Base-by-base conservation (phyloP, 2,329 filamentous ascomycete species). In the Aurifilum marmelostoma region DNA sequence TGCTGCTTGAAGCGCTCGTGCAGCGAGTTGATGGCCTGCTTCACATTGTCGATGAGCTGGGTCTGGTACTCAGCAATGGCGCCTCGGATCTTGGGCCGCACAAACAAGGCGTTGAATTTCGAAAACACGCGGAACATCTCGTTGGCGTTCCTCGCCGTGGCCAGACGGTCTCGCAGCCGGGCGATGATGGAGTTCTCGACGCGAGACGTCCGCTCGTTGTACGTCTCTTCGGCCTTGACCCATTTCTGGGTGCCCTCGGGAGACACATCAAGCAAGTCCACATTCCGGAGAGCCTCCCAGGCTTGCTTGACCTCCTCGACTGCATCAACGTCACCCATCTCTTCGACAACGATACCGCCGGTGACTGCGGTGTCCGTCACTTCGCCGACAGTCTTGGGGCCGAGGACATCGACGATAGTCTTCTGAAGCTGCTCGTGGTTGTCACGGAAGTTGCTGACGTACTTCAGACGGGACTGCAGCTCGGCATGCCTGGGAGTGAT, bases 121-220 rank as follows among this genome's bases (percentile, higher is more conserved):
- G 96, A 98, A 79, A 99, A 99, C 71, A 99, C 96, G 67, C 97
- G 92, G 80, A 99, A 99, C 96, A 99, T 99, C 81, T 99, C 97
- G 77, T 97, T 98, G 54, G 96, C 96, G 71, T 94, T 97, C 84
- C 97, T 97, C 16, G 96, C 95, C 8, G 94, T 97, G 18, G 94
- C 96, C 67, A 99, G 86, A 69, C 96, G 92, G 80, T 99, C 96
- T 75, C 96, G 88, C 41, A 99, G 85, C 66, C 94, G 88, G 43
- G 96, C 94, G 78, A 99, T 99, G 79, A 99, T 99, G 3, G 96
- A 97, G 80, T 99, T 99, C 79, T 99, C 96, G 5, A 99, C 96
- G 70, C 96, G 89, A 24, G 96, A 95, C 12, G 97, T 99, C 52
- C 97, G 91, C 79, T 99, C 97, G 74, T 97, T 98, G 84, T 99